Base-by-base conservation (phyloP, 2,329 filamentous ascomycete genomes). In the Myriosclerotinia curreyana region DNA sequence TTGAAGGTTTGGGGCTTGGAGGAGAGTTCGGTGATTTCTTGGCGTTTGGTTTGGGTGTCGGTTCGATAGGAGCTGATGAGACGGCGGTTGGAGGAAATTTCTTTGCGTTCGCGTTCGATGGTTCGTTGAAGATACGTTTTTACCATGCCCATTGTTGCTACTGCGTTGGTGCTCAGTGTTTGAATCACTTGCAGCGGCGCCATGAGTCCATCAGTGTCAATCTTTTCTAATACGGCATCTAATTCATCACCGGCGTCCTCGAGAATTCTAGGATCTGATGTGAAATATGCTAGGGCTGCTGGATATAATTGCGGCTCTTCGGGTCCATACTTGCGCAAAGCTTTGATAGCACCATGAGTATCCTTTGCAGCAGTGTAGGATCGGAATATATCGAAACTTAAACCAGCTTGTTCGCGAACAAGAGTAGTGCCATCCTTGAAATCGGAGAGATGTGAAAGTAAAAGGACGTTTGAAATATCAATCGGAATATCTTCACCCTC, bases 101-200 rank as follows among this genome's bases (percentile, higher is more conserved):
- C 93, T 66, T 87, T 87, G 34, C 92, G 85, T 77, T 99, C 95
- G 59, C 91, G 86, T 70, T 91, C 88, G 68, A 99, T 96, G 11
- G 93, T 96, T 58, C 90, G 86, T 68, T 90, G 86, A 2, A 99
- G 86, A 76, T 99, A 99, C 7, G 88, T 86, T 77, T 97, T 98
- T 67, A 99, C 89, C 83, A 98, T 92, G 59, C 94, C 95, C 91
- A 99, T 97, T 0, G 92, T 98, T 0, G 96, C 94, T 3, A 97
- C 91, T 7, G 87, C 84, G 69, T 89, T 90, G 60, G 83, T 83
- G 66, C 85, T 88, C 17, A 99, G 83, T 0, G 93, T 95, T 76
- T 99, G 94, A 20, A 99, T 95, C 40, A 99, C 95, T 75, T 99
- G 95, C 5, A 99, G 80, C 0, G 95, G 95, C 0, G 95, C 94